Base-by-base conservation (phyloP, 2,329 filamentous ascomycete genomes). In the Colletotrichum siamense region DNA sequence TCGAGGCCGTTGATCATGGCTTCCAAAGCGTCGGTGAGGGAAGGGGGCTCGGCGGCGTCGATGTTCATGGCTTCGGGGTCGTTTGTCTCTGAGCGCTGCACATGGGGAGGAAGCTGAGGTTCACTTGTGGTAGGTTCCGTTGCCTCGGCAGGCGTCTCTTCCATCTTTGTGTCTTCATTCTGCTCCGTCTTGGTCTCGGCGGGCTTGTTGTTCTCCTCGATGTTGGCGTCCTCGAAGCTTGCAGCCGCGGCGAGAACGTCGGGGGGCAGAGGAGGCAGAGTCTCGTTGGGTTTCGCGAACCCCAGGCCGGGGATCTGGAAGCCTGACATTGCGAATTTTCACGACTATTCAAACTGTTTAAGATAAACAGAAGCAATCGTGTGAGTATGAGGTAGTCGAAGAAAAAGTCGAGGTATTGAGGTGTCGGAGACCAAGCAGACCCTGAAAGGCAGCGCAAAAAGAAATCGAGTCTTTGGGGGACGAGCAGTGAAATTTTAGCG, bases 291-390 rank as follows among this genome's bases (percentile, higher is more conserved):
- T 77, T 85, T 86, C 66, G 86, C 86, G 76, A 87, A 84, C 13
- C 86, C 86, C 18, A 87, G 80, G 69, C 86, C 86, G 34, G 86
- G 86, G 39, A 87, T 87, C 72, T 86, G 85, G 39, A 87, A 87
- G 70, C 84, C 84, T 30, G 86, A 84, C 86, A 87, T 87, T 49
- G 66, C 44, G n/a, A 24, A 1, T 30, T 18, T 3, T 26, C 12
- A 4, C 4, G n/a, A 10, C 32, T 16, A 5, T 5, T 8, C 30
- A 30, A 1, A 6, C 8, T 34, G 2, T 3, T 3, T n/a, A n/a
- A 12, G 18, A 12, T 1, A 0, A 8, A 34, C 6, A 2, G 15
- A 26, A n/a, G 13, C 4, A 3, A 39, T 36, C n/a, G 16, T 26
- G 6, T 24, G 1, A 36, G 13, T 44, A 26, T 0, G 8, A 5